phyloP scores from a whole-genome alignment of 179 eudicot species.

The Amaranthus tricolor region DNA sequence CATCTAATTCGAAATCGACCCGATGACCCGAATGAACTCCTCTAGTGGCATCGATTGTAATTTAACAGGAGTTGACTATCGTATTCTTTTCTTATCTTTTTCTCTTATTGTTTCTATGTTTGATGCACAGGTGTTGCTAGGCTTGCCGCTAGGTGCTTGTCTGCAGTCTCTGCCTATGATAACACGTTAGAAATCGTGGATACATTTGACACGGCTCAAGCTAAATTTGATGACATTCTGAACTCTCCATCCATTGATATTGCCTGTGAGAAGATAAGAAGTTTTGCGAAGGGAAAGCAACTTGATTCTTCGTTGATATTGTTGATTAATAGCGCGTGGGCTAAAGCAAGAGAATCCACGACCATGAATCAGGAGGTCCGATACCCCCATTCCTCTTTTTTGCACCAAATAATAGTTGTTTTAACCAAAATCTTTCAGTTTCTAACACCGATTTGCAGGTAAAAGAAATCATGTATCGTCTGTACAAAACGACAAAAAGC shows the following conservation, averaged over 20 bases:
- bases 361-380: slow-evolving; percentile 89
- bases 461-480: slow-evolving; percentile 76
- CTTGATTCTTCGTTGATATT: slow-evolving; percentile 89
- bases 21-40: too few relatives aligned
- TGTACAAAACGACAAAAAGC: slow-evolving; percentile 84
- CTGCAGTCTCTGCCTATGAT: slow-evolving; percentile 93
- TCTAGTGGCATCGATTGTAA: background rate
- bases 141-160: slow-evolving; percentile 86
- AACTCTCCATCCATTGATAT: slow-evolving; percentile 79
- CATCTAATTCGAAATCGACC: too few relatives aligned
- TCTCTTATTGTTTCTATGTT: slow-evolving; percentile 7
- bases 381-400: background rate
- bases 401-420: background rate
- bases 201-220: slow-evolving; percentile 77
- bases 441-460: slow-evolving; percentile 45
- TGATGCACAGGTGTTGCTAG: slow-evolving; percentile 68
- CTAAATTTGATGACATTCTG: slow-evolving; percentile 75
- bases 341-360: slow-evolving; percentile 79
- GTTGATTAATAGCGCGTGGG: slow-evolving; percentile 91
- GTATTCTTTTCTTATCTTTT: slow-evolving; percentile 9
- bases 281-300: slow-evolving; percentile 86
- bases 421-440: background rate
- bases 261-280: slow-evolving; percentile 86
- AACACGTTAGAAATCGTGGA: slow-evolving; percentile 77
- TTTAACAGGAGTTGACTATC: background rate